phyloP scores from a whole-genome alignment of 768 basidiomycete genomes.

The Infundibulicybe gibba region DNA sequence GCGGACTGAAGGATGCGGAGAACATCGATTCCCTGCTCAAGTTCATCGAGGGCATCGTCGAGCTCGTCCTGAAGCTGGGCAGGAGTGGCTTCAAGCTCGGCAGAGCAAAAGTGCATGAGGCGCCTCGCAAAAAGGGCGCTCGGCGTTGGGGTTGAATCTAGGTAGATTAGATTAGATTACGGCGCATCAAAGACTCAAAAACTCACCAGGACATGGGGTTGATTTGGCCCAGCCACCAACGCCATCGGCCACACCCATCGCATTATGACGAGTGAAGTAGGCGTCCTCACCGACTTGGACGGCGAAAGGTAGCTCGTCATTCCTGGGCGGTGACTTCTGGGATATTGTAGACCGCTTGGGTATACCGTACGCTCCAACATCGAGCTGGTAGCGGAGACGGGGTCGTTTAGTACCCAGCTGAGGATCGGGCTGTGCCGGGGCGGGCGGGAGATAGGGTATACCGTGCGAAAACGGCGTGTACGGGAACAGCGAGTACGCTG shows the following conservation, averaged over 20 bases:
- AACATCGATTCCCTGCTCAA: constrained; percentile 68
- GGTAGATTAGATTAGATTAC: constrained; percentile 5
- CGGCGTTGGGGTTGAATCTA: constrained; percentile 23
- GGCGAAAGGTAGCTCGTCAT: constrained; percentile 39
- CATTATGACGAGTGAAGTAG: constrained; percentile 78
- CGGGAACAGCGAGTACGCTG: constrained; percentile 27
- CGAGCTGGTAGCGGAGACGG: constrained; percentile 44
- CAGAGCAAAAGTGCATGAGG: constrained; percentile 83
- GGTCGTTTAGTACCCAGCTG: constrained; percentile 20
- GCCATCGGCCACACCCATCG: constrained; percentile 93
- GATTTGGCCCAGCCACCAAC: constrained; percentile 85
- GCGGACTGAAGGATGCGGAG: constrained; percentile 67
- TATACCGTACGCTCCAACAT: constrained; percentile 83
- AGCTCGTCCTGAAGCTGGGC: constrained; percentile 17
- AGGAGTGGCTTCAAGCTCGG: constrained; percentile 39
- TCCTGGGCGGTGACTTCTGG: neutral
- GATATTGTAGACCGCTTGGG: constrained; percentile 48
- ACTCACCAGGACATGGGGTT: constrained; percentile 24
- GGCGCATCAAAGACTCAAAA: constrained; percentile 9
- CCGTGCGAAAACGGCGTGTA: constrained; percentile 23
- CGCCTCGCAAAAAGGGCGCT: constrained; percentile 67
- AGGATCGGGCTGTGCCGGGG: constrained; percentile 18
- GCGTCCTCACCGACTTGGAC: constrained; percentile 92
- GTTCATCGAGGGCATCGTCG: constrained; percentile 49
- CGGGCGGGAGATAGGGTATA: constrained; percentile 23